Percentiles rank a stretch among this genome's conserved stretches.
These are phyloP conservation scores for Penicillium digitatum DNA, from an alignment of 2,329 filamentous ascomycete genomes.

Conservation along the genomic window DNA sequence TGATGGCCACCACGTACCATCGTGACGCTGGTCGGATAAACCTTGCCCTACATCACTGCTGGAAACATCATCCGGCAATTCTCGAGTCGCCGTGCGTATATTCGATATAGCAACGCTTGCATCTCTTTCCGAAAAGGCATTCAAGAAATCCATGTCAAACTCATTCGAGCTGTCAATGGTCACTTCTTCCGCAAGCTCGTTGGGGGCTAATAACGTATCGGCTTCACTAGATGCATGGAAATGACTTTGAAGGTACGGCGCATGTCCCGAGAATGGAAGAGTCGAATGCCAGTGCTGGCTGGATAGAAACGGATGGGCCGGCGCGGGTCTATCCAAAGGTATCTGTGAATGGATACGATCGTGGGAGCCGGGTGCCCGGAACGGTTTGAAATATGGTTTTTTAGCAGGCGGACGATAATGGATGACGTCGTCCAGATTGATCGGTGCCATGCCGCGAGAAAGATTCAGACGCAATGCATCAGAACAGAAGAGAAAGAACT, in stretches of 20 bases:
- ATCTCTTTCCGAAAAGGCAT: neutral
- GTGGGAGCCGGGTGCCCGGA: neutral
- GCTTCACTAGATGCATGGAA: neutral
- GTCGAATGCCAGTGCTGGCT: neutral
- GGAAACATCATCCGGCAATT: constrained; percentile 4
- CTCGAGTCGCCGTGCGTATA: neutral
- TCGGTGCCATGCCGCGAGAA: constrained; percentile 3
- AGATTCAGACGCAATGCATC: neutral
- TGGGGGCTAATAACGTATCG: constrained; percentile 1
- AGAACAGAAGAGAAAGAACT: constrained; percentile 2
- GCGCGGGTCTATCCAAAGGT: neutral
- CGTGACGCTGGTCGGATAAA: neutral
- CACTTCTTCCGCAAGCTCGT: constrained; percentile 2
- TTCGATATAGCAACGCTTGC: constrained; percentile 3
- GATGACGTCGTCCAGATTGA: constrained; percentile 6
- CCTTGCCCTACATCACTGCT: neutral
- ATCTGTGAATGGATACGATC: neutral
- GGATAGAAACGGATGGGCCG: neutral
- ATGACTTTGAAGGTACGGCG: neutral
- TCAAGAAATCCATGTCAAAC: constrained; percentile 2
- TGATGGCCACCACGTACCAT: constrained; percentile 1
- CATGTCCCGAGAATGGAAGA: constrained; percentile 1
- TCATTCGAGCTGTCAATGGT: neutral
- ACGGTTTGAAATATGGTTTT: constrained; percentile 1
- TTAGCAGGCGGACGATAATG: constrained; percentile 2